A percentile compares a stretch with the other conserved stretches of the same genome.
phyloP scores from a whole-genome alignment of 1,284 basidiomycete species.

The Singerocomus rubriflavus region DNA sequence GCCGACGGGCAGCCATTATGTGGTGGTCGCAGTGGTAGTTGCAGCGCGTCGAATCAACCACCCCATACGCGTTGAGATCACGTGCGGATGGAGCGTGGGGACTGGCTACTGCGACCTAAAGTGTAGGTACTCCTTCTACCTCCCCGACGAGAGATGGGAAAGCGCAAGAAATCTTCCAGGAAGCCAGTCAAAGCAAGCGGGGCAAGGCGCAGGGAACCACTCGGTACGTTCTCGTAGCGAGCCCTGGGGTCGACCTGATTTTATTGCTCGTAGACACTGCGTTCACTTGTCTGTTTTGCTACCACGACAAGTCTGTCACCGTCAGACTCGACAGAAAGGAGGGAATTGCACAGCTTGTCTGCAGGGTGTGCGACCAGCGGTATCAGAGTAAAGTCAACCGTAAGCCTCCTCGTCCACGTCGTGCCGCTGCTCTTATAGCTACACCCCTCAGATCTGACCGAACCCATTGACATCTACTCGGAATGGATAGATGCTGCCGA shows the following conservation, averaged over 20 bases:
- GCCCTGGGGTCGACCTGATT: constrained; percentile 5
- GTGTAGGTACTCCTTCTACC: too few species aligned
- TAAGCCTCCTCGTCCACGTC: constrained; percentile 40
- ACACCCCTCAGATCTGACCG: constrained; percentile 61
- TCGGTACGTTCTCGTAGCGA: constrained; percentile 50
- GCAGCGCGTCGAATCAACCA: constrained; percentile 26
- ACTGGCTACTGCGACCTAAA: background rate
- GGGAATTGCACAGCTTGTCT: constrained; percentile 71
- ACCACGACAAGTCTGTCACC: constrained; percentile 86
- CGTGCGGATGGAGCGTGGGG: constrained; percentile 25
- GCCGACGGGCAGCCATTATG: constrained; percentile 32
- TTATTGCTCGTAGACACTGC: constrained; percentile 53
- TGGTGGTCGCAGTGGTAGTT: constrained; percentile 1
- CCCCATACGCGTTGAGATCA: constrained; percentile 31
- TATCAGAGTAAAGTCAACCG: constrained; percentile 84
- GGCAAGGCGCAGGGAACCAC: constrained; percentile 58
- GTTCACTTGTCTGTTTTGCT: constrained; percentile 87
- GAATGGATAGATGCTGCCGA: constrained; percentile 92
- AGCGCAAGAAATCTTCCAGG: constrained; percentile 83
- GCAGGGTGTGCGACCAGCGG: constrained; percentile 77
- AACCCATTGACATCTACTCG: constrained; percentile 87
- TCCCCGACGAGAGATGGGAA: constrained; percentile 57
- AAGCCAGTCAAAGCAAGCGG: constrained; percentile 55
- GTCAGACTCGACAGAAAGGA: constrained; percentile 85
- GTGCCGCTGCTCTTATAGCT: constrained; percentile 15